Evolutionary conservation across 1,284 basidiomycete species (phyloP).

Genomic region (Cutaneotrichosporon mucoides): DNA sequence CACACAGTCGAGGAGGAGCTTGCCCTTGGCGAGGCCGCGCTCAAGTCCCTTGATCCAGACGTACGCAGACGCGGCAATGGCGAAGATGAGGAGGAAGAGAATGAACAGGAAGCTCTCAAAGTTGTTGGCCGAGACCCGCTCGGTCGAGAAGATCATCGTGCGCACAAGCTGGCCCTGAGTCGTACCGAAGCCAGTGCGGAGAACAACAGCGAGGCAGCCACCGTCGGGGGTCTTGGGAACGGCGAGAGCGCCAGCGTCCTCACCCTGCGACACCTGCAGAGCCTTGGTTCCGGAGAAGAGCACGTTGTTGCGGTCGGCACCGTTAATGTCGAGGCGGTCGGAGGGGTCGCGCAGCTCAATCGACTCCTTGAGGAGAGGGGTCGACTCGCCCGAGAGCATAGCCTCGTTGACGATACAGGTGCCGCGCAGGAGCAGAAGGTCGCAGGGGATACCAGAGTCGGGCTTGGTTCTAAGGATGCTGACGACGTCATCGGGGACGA

Average conservation of each 20-base stretch:
- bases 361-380: conserved; percentile 87
- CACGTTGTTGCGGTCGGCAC: conserved; percentile 77
- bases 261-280: conserved; percentile 65
- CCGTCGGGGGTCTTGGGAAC: conserved; percentile 64
- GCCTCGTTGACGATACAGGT: conserved; percentile 95
- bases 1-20: conserved; percentile 86
- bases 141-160: conserved; percentile 96
- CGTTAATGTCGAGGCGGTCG: conserved; percentile 78
- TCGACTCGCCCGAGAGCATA: conserved; percentile 95
- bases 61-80: conserved; percentile 91
- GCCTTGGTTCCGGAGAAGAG: conserved; percentile 93
- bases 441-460: conserved; percentile 84
- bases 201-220: conserved; percentile 82
- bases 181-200: conserved; percentile 94
- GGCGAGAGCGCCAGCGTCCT: conserved; percentile 36
- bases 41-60: conserved; percentile 95
- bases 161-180: conserved; percentile 91
- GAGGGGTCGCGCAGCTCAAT: conserved; percentile 73
- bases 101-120: conserved; percentile 91
- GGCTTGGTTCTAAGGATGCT: conserved; percentile 71
- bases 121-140: conserved; percentile 91
- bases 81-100: conserved; percentile 90
- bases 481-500: conserved; percentile 85
- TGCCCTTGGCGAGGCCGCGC: conserved; percentile 83
- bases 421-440: conserved; percentile 79